A percentile compares a stretch with the other conserved stretches of the same genome.
These are phyloP conservation scores for Coniochaeta sp. DNA, from an alignment of 2,329 filamentous ascomycete species.

Conservation along the genomic window DNA sequence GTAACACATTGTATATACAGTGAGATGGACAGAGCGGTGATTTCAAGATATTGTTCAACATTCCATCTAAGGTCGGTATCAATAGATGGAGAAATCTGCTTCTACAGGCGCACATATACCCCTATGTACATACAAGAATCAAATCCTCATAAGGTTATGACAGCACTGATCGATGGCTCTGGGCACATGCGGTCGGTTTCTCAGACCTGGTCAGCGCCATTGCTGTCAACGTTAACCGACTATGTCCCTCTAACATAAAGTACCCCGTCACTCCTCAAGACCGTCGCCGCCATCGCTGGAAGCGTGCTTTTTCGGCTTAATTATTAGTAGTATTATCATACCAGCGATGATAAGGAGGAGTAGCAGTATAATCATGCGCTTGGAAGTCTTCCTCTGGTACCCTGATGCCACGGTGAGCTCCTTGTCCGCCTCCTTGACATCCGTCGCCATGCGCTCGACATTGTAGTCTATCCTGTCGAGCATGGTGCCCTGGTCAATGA, in stretches of 20 bases:
- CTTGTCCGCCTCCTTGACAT: slow-evolving; percentile 88
- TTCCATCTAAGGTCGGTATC: not conserved
- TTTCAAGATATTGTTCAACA: not conserved
- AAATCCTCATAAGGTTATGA: not conserved
- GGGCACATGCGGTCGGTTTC: not conserved
- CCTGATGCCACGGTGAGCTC: slow-evolving; percentile 83
- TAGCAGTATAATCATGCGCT: slow-evolving; percentile 89
- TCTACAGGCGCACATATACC: not conserved
- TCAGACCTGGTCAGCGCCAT: not conserved
- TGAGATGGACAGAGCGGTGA: not conserved
- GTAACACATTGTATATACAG: no score
- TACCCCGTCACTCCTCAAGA: not conserved
- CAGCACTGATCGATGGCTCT: not conserved
- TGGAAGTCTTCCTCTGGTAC: slow-evolving; percentile 83
- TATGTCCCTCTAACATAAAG: no score
- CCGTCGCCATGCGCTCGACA: slow-evolving; percentile 87
- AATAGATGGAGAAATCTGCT: not conserved
- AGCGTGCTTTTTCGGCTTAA: slow-evolving; percentile 62
- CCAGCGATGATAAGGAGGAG: slow-evolving; percentile 77
- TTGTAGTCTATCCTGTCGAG: slow-evolving; percentile 97
- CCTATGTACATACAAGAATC: not conserved
- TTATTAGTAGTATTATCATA: slow-evolving; percentile 73
- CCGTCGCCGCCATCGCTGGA: not conserved
- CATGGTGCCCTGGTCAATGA: slow-evolving; percentile 86
- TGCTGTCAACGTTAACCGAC: not conserved